Conservation (phyloP, 495 filamentous ascomycete genomes). For the Podospora didyma region DNA sequence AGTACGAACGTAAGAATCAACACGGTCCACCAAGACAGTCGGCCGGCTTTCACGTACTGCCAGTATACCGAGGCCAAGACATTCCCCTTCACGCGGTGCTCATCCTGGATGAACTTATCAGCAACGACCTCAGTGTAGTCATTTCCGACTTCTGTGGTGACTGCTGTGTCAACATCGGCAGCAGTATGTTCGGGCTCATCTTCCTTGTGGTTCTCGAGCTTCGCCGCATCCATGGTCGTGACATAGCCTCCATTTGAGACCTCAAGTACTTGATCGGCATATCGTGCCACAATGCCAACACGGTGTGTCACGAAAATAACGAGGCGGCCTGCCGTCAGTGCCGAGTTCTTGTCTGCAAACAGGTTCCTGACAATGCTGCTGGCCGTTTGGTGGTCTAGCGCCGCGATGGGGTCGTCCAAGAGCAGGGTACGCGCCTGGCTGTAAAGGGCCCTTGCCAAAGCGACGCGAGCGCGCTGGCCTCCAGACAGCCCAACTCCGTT, state of each 20-base stretch:
- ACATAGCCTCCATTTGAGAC: slow-evolving; percentile 54
- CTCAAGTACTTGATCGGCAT: slow-evolving; percentile 67
- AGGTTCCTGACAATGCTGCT: slow-evolving; percentile 66
- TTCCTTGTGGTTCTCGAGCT: slow-evolving; percentile 21
- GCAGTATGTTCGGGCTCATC: slow-evolving; percentile 12
- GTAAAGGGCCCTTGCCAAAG: slow-evolving; percentile 89
- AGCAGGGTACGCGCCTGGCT: slow-evolving; percentile 86
- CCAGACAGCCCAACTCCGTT: slow-evolving; percentile 94
- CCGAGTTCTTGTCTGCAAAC: slow-evolving; percentile 48
- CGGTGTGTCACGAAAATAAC: slow-evolving; percentile 78
- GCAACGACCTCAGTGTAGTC: slow-evolving; percentile 39
- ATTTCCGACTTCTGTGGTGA: background rate
- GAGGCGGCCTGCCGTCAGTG: slow-evolving; percentile 57
- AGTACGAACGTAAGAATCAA: slow-evolving; percentile 55
- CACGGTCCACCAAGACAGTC: slow-evolving; percentile 63
- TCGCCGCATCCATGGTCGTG: slow-evolving; percentile 38
- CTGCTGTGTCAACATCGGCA: background rate
- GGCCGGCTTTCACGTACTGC: slow-evolving; percentile 76
- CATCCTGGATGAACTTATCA: slow-evolving; percentile 79
- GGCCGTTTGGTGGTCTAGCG: slow-evolving; percentile 85
- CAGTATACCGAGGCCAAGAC: slow-evolving; percentile 73
- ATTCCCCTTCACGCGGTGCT: slow-evolving; percentile 69
- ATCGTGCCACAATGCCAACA: slow-evolving; percentile 57
- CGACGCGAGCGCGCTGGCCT: slow-evolving; percentile 90
- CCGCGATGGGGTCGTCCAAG: slow-evolving; percentile 92